phyloP scores from a whole-genome alignment of 1,284 basidiomycete species.

The Cryptococcus sp. region DNA sequence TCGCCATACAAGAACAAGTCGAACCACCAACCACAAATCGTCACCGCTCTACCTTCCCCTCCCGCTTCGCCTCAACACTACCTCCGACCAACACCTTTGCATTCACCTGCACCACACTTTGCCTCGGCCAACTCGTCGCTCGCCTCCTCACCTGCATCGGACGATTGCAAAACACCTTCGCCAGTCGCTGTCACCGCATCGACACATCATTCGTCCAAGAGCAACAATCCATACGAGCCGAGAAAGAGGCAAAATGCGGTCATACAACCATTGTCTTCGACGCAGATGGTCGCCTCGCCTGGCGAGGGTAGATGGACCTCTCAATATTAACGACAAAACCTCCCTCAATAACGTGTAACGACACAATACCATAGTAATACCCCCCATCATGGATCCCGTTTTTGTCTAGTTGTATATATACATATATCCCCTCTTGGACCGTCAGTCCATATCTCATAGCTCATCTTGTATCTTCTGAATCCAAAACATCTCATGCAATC shows the following conservation, averaged over 20 bases:
- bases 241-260: background rate
- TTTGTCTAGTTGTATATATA: too few species aligned
- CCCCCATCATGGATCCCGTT: too few species aligned
- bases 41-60: slow-evolving; percentile 24
- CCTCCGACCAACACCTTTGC: slow-evolving; percentile 3
- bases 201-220: background rate
- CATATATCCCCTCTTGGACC: too few species aligned
- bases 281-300: slow-evolving; percentile 7
- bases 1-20: slow-evolving; percentile 29
- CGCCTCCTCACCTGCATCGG: slow-evolving; percentile 39
- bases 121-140: slow-evolving; percentile 38
- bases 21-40: slow-evolving; percentile 15
- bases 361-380: too few species aligned
- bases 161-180: slow-evolving; percentile 45
- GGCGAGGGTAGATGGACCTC: slow-evolving; percentile 4
- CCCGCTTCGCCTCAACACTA: slow-evolving; percentile 29
- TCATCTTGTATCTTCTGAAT: too few species aligned
- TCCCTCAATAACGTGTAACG: too few species aligned
- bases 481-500: too few species aligned
- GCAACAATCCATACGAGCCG: background rate
- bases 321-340: background rate
- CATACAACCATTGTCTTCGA: background rate
- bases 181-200: slow-evolving; percentile 30
- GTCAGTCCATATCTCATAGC: too few species aligned
- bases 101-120: slow-evolving; percentile 24